phyloP scores from a whole-genome alignment of 371 early-diverging fungal genomes.

The Coemansia sp. region DNA sequence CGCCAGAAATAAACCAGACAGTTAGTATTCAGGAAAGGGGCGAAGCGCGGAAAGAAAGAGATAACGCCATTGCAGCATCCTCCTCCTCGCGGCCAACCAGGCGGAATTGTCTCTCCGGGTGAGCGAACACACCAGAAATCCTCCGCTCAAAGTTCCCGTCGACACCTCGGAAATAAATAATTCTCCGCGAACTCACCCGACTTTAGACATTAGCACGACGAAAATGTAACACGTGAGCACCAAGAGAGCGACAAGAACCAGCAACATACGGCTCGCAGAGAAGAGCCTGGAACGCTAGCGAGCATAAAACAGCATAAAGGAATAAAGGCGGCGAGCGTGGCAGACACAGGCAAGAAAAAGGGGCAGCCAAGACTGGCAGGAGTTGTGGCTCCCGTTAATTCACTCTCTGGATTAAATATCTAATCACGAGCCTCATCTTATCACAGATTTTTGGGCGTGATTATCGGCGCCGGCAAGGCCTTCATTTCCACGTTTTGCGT shows the following conservation, averaged over 20 bases:
- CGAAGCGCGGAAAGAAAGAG: not conserved
- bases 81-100: not conserved
- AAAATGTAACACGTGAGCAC: conserved; percentile 7
- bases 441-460: too few relatives aligned
- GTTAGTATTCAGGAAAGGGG: not conserved
- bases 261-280: not conserved
- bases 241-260: conserved; percentile 1
- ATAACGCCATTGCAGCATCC: not conserved
- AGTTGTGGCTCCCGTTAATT: too few relatives aligned
- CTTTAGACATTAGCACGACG: conserved; percentile 2
- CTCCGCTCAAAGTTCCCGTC: not conserved
- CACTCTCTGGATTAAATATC: too few relatives aligned
- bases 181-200: conserved; percentile 6
- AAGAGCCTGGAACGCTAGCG: too few relatives aligned
- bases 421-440: too few relatives aligned
- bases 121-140: not conserved
- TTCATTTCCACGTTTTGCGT: too few relatives aligned
- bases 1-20: not conserved
- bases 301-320: too few relatives aligned
- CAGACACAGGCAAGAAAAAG: too few relatives aligned
- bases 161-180: conserved; percentile 2
- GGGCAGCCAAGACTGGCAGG: too few relatives aligned
- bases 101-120: not conserved
- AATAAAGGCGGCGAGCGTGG: too few relatives aligned
- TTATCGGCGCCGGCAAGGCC: too few relatives aligned